These are phyloP conservation scores for Kokia cookei DNA, from an alignment of 441 rosid genomes.

Conservation along the genomic window DNA sequence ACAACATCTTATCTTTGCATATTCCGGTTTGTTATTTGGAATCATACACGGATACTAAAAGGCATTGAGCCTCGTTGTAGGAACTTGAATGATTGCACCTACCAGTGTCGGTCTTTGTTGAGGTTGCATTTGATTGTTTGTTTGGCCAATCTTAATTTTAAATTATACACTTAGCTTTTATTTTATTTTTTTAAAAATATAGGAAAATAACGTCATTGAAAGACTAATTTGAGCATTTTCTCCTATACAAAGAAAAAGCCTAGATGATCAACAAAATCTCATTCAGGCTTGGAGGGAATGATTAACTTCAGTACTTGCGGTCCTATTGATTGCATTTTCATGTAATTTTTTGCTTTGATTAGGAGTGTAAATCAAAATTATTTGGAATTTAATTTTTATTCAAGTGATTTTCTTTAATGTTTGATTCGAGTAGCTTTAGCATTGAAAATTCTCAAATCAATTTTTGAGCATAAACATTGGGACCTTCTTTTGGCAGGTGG, in stretches of 20 bases:
- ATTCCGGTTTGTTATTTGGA: slow-evolving; percentile 13
- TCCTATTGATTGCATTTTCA: too few relatives aligned
- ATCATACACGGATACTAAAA: slow-evolving; percentile 10
- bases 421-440: too few relatives aligned
- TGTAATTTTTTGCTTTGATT: too few relatives aligned
- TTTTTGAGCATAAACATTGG: too few relatives aligned
- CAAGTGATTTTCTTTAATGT: too few relatives aligned
- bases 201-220: background rate
- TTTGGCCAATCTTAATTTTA: background rate
- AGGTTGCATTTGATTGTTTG: background rate
- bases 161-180: background rate
- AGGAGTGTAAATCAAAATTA: too few relatives aligned
- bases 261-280: background rate
- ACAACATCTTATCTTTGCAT: slow-evolving; percentile 56
- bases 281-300: background rate
- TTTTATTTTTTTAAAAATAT: background rate
- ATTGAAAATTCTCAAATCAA: too few relatives aligned
- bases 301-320: too few relatives aligned
- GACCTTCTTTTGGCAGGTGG: too few relatives aligned
- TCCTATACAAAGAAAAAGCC: background rate
- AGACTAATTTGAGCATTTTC: background rate
- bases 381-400: too few relatives aligned
- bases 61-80: background rate
- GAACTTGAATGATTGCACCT: background rate
- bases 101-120: background rate